These are phyloP conservation scores for Pyrenophora tritici-repentis DNA, from an alignment of 2,329 filamentous ascomycete species.

Conservation along the genomic window DNA sequence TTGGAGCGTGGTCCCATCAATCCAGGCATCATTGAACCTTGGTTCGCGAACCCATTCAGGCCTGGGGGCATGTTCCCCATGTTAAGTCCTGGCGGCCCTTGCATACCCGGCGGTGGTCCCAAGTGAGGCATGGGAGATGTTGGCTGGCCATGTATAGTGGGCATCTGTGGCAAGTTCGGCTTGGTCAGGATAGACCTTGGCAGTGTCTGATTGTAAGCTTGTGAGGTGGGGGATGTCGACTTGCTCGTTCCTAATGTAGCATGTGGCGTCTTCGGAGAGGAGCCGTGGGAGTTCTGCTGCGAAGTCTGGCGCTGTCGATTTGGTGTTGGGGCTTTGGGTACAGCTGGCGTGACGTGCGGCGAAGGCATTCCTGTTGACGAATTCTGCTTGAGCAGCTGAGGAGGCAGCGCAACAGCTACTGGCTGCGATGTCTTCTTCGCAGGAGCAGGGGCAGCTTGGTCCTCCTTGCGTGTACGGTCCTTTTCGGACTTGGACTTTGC, in stretches of 20 bases:
- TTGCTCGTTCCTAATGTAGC: constrained; percentile 53
- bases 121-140: constrained; percentile 68
- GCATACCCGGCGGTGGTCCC: constrained; percentile 61
- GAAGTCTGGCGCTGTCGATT: constrained; percentile 76
- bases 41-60: constrained; percentile 56
- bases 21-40: constrained; percentile 58
- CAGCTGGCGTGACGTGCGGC: constrained; percentile 80
- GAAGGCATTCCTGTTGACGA: constrained; percentile 65
- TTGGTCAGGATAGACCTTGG: constrained; percentile 68
- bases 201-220: constrained; percentile 68
- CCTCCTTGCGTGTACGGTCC: constrained; percentile 50
- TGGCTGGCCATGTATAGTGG: constrained; percentile 62
- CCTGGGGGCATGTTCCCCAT: constrained; percentile 53
- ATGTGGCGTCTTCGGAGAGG: constrained; percentile 72
- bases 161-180: constrained; percentile 53
- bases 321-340: constrained; percentile 82
- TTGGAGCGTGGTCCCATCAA: constrained; percentile 61
- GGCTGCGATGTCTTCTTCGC: constrained; percentile 46
- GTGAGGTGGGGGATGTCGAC: constrained; percentile 65
- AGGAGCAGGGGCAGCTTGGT: constrained; percentile 44
- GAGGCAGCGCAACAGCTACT: constrained; percentile 57
- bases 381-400: constrained; percentile 59
- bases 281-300: constrained; percentile 74
- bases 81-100: constrained; percentile 58
- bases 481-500: constrained; percentile 53